A percentile compares a stretch with the other conserved stretches of the same genome.
Evolutionary conservation across 2,329 filamentous ascomycete genomes (phyloP).

Genomic region (Phyllosticta paracitricarpa): DNA sequence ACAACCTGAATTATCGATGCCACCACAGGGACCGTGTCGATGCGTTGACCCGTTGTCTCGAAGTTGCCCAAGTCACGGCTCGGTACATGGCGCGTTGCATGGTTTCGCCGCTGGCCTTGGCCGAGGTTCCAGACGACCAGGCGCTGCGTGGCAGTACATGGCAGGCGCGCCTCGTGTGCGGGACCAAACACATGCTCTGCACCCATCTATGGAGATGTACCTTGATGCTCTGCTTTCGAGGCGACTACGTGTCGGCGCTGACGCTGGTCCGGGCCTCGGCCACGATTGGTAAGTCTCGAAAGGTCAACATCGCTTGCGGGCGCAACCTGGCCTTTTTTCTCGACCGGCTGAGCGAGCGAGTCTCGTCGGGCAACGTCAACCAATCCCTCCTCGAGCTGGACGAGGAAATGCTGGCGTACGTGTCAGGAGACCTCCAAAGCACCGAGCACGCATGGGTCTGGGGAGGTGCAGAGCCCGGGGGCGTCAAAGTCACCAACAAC

Average conservation of each 20-base stretch:
- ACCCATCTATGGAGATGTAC: constrained; percentile 81
- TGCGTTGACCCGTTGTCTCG: constrained; percentile 68
- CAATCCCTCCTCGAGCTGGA: constrained; percentile 49
- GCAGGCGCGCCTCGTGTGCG: constrained; percentile 51
- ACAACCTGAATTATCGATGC: constrained; percentile 71
- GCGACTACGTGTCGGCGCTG: constrained; percentile 61
- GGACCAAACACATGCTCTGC: constrained; percentile 65
- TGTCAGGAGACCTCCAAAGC: constrained; percentile 78
- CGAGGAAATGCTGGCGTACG: constrained; percentile 81
- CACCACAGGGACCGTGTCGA: constrained; percentile 53
- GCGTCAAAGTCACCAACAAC: constrained; percentile 12
- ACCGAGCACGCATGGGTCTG: constrained; percentile 75
- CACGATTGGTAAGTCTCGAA: constrained; percentile 59
- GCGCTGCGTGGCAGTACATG: constrained; percentile 28
- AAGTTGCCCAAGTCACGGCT: constrained; percentile 68
- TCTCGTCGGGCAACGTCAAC: constrained; percentile 32
- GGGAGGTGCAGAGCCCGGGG: constrained; percentile 40
- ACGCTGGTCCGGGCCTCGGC: constrained; percentile 63
- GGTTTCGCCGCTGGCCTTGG: constrained; percentile 28
- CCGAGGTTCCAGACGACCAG: constrained; percentile 2
- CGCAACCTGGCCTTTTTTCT: constrained; percentile 76
- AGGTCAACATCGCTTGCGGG: constrained; percentile 68
- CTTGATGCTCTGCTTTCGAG: constrained; percentile 66
- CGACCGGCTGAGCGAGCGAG: constrained; percentile 50
- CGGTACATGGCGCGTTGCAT: constrained; percentile 61